Evolutionary conservation across 2,329 filamentous ascomycete species (phyloP), one percentile per base, ranked within the genome.

Genomic region (Lithohypha guttulata): DNA sequence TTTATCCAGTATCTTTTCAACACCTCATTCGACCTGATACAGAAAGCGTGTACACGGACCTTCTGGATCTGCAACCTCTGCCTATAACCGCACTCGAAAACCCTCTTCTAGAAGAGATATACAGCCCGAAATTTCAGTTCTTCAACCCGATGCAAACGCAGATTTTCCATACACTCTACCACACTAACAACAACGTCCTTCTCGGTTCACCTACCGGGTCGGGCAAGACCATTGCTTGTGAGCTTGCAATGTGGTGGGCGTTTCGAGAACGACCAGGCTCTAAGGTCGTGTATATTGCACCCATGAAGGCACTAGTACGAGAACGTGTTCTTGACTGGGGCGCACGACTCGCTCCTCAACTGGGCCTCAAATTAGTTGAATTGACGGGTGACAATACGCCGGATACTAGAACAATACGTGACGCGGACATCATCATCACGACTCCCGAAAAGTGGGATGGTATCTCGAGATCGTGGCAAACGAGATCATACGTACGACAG

Each of bases 361-460:
- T 96, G 65, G 86, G 87, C 0, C 59, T 96, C 46, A 93, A 85
- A 60, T 68, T 98, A 14, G 91, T 98, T 11, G 91, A 98, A 62
- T 67, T 98, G 65, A 98, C 93, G 9, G 87, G 83, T 68, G 91
- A 98, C 64, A 98, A 96, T 55, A 98, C 93, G 0, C 93, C 93
- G 1, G 91, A 98, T 56, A 98, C 91, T 1, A 74, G 85, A 35
- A 95, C 89, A 0, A 98, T 98, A 52, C 77, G 87, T 51, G 82
- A 96, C 56, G 91, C 91, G 3, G 91, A 98, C 57, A 85, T 98
- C 46, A 98, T 98, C 53, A 86, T 98, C 53, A 98, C 91, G 0
- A 98, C 93, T 0, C 93, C 91, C n/a, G 91, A 98, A 64, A 98
- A 98, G 59, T 98, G 91, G 91, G 93, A 98, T 57, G 93, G 93